Base-by-base conservation (phyloP, 495 filamentous ascomycete genomes). In the Terfezia claveryi region DNA sequence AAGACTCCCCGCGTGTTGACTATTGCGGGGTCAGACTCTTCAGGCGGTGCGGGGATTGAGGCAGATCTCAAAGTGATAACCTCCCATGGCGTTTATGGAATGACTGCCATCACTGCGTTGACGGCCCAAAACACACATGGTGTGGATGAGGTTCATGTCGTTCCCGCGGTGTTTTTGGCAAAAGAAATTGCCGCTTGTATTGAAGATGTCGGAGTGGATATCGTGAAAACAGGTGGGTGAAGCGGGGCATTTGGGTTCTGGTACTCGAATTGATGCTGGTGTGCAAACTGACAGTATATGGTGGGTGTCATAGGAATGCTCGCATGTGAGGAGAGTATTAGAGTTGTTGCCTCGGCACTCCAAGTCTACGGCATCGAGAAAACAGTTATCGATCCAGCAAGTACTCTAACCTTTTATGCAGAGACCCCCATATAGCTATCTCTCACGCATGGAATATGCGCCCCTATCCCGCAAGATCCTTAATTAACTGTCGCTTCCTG, bases 31-130 rank as follows among this genome's bases (percentile, higher is more conserved):
- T 88, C 83, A 23, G 86, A 93, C 64, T 81, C 81, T 63, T 89
- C 84, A 14, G 86, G 86, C 56, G 86, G 86, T 68, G 86, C 86
- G 44, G 91, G 91, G n/a, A 78, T 98, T 44, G 91, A 98, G 66
- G 91, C 91, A 36, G 91, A 98, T 68, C 87, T 95, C 68, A 89
- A 91, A 64, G 87, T 93, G 53, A 81, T 95, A 38, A 83, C 88
- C 27, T 83, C 84, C 16, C 85, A 95, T 76, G 80, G 80, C 50
- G 86, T 82, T 70, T 95, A 95, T 72, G 87, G 87, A 55, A 91
- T 94, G 76, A 94, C 89, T 46, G 83, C 87, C n/a, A 94, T 88
- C 37, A 94, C 91, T 3, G 89, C 88, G 17, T 69, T 98, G 60
- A 98, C 91, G 14, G 88, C 87, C 20, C 91, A 98, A 66, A 94